Percentiles rank a stretch among this genome's conserved stretches.
phyloP scores from a whole-genome alignment of 129 eudicot species.

The Silybum marianum region DNA sequence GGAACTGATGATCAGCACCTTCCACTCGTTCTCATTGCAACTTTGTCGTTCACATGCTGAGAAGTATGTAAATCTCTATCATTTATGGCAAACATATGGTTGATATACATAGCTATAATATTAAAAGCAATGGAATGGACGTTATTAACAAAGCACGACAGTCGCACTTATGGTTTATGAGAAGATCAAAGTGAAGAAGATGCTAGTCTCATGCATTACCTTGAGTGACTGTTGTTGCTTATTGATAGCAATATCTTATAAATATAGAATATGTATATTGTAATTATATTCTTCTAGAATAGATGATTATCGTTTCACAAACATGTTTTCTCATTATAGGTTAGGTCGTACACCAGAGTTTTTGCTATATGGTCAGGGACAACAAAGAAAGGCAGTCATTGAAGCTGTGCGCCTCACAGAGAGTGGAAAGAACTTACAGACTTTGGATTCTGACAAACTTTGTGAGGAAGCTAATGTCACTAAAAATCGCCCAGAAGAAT shows the following conservation, averaged over 20 bases:
- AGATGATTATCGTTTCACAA: too few species aligned
- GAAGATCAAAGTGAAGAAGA: neutral
- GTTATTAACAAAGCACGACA: neutral
- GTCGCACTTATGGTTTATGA: neutral
- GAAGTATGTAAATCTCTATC: conserved; percentile 49
- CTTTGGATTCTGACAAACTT: conserved; percentile 35
- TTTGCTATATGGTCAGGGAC: conserved; percentile 91
- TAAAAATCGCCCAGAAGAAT: conserved; percentile 50
- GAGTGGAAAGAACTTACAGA: conserved; percentile 41
- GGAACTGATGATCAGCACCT: conserved; percentile 92
- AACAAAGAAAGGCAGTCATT: conserved; percentile 88
- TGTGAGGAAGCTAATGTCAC: conserved; percentile 43
- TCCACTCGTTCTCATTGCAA: conserved; percentile 92
- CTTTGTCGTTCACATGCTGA: conserved; percentile 97
- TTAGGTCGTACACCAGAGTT: conserved; percentile 84
- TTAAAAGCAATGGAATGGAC: neutral
- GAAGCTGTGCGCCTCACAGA: conserved; percentile 89
- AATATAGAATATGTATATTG: too few species aligned
- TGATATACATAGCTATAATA: neutral
- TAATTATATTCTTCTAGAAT: too few species aligned
- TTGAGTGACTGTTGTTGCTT: neutral
- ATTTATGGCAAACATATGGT: neutral
- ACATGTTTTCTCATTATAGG: conserved; percentile 44
- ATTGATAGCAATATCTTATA: too few species aligned
- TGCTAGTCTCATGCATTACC: neutral